These are phyloP conservation scores for Pulchroboletus neoregius DNA, from an alignment of 1,284 basidiomycete genomes.

Conservation along the genomic window DNA sequence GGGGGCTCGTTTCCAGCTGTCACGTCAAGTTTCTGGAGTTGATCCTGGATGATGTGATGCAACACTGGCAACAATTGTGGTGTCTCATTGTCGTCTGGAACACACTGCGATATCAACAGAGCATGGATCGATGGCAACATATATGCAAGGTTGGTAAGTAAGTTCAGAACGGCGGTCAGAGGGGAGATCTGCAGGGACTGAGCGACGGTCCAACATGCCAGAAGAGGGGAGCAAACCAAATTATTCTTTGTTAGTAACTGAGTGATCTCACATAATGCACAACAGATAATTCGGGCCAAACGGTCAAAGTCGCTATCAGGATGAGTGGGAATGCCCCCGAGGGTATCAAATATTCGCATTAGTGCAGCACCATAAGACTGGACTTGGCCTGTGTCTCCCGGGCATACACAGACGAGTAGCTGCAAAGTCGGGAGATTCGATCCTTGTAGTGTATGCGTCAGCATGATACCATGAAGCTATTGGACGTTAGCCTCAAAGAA, in stretches of 20 bases:
- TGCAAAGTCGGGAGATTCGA: slow-evolving; percentile 51
- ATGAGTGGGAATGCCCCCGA: slow-evolving; percentile 40
- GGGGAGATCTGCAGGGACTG: slow-evolving; percentile 38
- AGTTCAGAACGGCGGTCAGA: slow-evolving; percentile 49
- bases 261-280: slow-evolving; percentile 39
- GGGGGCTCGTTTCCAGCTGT: slow-evolving; percentile 21
- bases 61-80: slow-evolving; percentile 40
- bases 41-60: slow-evolving; percentile 40
- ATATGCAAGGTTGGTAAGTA: slow-evolving; percentile 46
- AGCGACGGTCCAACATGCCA: slow-evolving; percentile 2
- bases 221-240: slow-evolving; percentile 37
- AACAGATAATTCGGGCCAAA: slow-evolving; percentile 33
- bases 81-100: slow-evolving; percentile 24
- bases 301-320: slow-evolving; percentile 34
- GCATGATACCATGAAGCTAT: slow-evolving; percentile 56
- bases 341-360: slow-evolving; percentile 44
- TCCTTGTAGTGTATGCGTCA: slow-evolving; percentile 48
- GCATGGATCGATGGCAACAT: slow-evolving; percentile 48
- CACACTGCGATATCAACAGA: slow-evolving; percentile 35
- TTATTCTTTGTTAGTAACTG: slow-evolving; percentile 34
- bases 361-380: slow-evolving; percentile 41
- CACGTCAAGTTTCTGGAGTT: slow-evolving; percentile 34
- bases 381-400: slow-evolving; percentile 27
- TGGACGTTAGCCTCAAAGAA: slow-evolving; percentile 5
- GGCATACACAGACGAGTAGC: slow-evolving; percentile 43